phyloP scores from a whole-genome alignment of 768 basidiomycete genomes.

The Termitomyces sp. region DNA sequence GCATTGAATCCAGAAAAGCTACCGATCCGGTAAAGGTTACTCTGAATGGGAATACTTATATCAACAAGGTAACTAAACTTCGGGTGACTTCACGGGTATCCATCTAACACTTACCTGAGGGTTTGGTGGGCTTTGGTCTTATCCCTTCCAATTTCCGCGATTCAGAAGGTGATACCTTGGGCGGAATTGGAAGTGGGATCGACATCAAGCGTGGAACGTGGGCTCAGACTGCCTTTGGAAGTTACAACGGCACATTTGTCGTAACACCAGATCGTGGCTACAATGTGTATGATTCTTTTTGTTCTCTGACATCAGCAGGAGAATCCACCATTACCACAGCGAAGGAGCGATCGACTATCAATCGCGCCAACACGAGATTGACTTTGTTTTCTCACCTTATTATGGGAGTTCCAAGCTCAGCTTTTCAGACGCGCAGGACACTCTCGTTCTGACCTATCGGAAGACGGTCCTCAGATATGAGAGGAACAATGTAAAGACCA shows the following conservation, averaged over 20 bases:
- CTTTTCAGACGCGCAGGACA: constrained; percentile 48
- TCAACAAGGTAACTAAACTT: constrained; percentile 12
- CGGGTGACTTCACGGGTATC: background rate
- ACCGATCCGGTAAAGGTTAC: constrained; percentile 7
- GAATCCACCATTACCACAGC: constrained; percentile 23
- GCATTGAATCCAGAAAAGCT: constrained; percentile 1
- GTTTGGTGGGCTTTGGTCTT: constrained; percentile 59
- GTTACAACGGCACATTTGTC: constrained; percentile 44
- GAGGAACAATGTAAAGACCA: constrained; percentile 41
- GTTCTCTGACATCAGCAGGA: background rate
- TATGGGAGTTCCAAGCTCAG: constrained; percentile 39
- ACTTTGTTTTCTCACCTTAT: constrained; percentile 59
- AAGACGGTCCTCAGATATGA: constrained; percentile 51
- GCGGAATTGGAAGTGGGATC: constrained; percentile 63
- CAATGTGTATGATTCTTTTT: constrained; percentile 42
- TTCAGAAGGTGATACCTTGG: constrained; percentile 57
- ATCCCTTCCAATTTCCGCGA: constrained; percentile 56
- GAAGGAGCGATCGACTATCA: constrained; percentile 59
- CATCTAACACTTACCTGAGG: constrained; percentile 22
- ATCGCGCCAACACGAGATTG: constrained; percentile 54
- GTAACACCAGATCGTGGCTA: constrained; percentile 56
- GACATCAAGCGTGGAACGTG: constrained; percentile 52
- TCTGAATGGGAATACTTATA: constrained; percentile 13
- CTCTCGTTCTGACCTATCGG: constrained; percentile 48
- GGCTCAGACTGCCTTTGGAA: constrained; percentile 27